Evolutionary conservation across 1,139 yeast genomes (phyloP), one percentile per base, ranked within the genome.

Genomic region (Geotrichum reessii): DNA sequence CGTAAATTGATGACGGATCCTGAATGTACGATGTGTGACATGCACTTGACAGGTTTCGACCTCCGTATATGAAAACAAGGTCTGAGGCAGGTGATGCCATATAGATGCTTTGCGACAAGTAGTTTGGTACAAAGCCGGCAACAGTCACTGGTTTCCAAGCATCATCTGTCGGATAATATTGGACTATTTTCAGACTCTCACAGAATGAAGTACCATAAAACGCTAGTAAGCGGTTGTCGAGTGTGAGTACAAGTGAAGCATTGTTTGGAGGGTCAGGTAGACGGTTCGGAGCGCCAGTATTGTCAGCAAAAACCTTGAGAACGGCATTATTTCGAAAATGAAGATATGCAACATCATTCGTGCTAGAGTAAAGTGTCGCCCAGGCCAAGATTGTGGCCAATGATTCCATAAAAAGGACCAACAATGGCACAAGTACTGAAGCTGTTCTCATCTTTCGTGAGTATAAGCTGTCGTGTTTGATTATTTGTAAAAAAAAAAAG

Each of bases 21-120:
- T 25, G 44, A 22, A 47, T 61, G 25, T 28, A 53, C 6, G 57
- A 21, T 2, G 46, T 46, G n/a, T 49, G 28, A 22, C 59, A 57
- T 11, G 50, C 25, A 11, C 50, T 33, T 6, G 59, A 48, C 44
- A 47, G 21, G 17, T 52, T 58, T 0, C 58, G 55, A 6, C 86
- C 86, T 2, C 85, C 85, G 63, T 78, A 82, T 1, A 81, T 72
- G 63, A 78, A 81, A 1, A 81, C 66, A 2, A 75, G 62, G 31
- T 71, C 74, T 2, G 63, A 55, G 47, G 73, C 74, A 21, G 74
- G 67, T 0, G 80, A 75, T 8, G 79, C 67, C 65, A 80, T 66
- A 55, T 78, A 71, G 1, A 80, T 64, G 5, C 81, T 65, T 48
- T 70, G 51, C 59, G 61, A 54, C 59, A 64, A 33, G 52, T 61